These are phyloP conservation scores for Pisolithus albus DNA, from an alignment of 768 basidiomycete genomes.

Conservation along the genomic window DNA sequence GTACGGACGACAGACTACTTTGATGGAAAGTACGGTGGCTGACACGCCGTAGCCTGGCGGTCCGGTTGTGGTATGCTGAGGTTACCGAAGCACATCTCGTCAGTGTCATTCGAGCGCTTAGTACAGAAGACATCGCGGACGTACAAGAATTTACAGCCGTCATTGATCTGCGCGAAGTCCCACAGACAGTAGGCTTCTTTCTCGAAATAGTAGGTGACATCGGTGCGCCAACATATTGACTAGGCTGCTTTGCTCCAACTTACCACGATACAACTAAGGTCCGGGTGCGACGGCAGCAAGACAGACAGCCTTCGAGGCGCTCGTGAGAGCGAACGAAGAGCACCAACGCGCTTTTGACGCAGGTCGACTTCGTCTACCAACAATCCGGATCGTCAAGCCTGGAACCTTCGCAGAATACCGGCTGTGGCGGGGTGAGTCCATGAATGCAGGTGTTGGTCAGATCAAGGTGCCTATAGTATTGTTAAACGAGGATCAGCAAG, in stretches of 20 bases:
- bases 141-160: conserved; percentile 13
- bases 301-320: conserved; percentile 4
- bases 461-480: no score
- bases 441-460: no score
- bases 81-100: conserved; percentile 11
- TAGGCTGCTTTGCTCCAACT: not conserved
- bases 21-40: no score
- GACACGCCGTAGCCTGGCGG: not conserved
- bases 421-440: no score
- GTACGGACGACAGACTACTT: not conserved
- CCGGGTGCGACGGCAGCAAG: not conserved
- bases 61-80: conserved; percentile 4
- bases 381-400: conserved; percentile 8
- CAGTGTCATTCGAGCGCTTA: not conserved
- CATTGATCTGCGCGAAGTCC: conserved; percentile 9
- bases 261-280: conserved; percentile 1
- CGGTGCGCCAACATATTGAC: conserved; percentile 3
- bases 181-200: conserved; percentile 11
- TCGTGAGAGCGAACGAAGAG: not conserved
- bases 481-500: no score
- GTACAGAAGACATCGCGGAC: not conserved
- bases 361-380: conserved; percentile 4
- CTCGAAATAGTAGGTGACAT: conserved; percentile 7
- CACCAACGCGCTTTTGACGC: not conserved
- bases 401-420: conserved; percentile 3